Evolutionary conservation across 2,329 filamentous ascomycete species (phyloP).

Genomic region (Xylariaceae sp.): DNA sequence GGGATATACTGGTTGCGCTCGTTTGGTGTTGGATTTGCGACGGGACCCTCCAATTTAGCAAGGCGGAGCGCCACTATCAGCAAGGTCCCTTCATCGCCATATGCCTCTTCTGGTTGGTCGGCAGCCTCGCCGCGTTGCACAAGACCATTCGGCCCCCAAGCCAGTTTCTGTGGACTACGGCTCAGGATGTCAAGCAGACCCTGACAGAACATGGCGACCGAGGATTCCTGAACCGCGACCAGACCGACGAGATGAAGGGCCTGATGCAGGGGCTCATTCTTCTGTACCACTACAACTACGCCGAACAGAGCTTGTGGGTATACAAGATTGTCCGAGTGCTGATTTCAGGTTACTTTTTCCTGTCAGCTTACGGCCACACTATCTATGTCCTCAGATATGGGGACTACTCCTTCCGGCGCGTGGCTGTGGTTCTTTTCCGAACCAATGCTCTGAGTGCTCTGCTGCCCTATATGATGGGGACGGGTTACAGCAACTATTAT

Average conservation of each 20-base stretch:
- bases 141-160: constrained; percentile 5
- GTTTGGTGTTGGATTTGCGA: constrained; percentile 46
- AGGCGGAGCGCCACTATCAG: constrained; percentile 39
- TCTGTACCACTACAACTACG: constrained; percentile 51
- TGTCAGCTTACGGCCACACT: constrained; percentile 55
- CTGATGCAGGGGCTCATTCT: constrained; percentile 52
- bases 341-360: constrained; percentile 52
- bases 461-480: constrained; percentile 49
- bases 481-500: constrained; percentile 49
- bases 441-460: constrained; percentile 48
- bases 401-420: constrained; percentile 48
- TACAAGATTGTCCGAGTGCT: constrained; percentile 48
- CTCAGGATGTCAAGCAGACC: constrained; percentile 9
- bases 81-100: constrained; percentile 18
- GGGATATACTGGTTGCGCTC: constrained; percentile 13
- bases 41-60: constrained; percentile 45
- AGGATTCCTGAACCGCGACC: constrained; percentile 43
- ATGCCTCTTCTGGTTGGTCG: constrained; percentile 19
- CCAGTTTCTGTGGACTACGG: constrained; percentile 5
- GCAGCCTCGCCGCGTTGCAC: constrained; percentile 11
- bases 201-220: constrained; percentile 16
- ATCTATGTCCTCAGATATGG: constrained; percentile 47
- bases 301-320: constrained; percentile 39
- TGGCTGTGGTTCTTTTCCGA: constrained; percentile 46
- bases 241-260: constrained; percentile 60